Evolutionary conservation across 2,329 filamentous ascomycete species (phyloP), one percentile per base, ranked within the genome.

Genomic region (Pseudogymnoascus sp.): DNA sequence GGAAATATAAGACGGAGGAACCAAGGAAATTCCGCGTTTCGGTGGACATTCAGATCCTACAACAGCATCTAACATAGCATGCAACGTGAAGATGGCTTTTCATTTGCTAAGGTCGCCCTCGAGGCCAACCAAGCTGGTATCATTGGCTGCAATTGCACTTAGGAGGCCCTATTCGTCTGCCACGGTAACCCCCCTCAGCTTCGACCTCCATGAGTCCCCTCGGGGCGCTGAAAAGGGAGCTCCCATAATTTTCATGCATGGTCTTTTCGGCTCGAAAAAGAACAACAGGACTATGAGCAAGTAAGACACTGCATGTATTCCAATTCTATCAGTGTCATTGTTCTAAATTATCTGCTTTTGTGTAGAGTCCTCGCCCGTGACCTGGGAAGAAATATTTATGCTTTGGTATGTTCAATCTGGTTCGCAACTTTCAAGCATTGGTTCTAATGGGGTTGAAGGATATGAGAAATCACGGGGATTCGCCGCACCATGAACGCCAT

Each of bases 271-370:
- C 19, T 96, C 91, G 38, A 96, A 95, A 78, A 92, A 91, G 78
- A 97, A 97, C 74, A 96, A 97, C 73, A 82, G 92, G 74, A 90
- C 83, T 71, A 94, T 97, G 66, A 95, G 92, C 88, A 96, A 92
- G 93, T 96, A 80, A 74, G 88, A 77, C 59, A 71, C 71, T 65
- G 49, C 58, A 45, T 35, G 14, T 49, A 29, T 37, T 7, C 66
- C 16, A 6, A 58, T 31, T 5, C n/a, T 65, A 39, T 38, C 6
- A 35, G 29, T 41, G n/a, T 41, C 12, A 49, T 41, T 61, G 23
- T 23, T 59, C 58, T 60, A 60, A 60, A 60, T 31, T 7, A 26
- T 16, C 8, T 39, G 19, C 4, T 16, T 31, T 5, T 6, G 10
- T 43, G 39, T 68, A 95, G 92, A 78, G 86, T 84, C 38, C 78